Conservation (phyloP, 2,329 filamentous ascomycete genomes). For the Stachybotrys elegans region DNA sequence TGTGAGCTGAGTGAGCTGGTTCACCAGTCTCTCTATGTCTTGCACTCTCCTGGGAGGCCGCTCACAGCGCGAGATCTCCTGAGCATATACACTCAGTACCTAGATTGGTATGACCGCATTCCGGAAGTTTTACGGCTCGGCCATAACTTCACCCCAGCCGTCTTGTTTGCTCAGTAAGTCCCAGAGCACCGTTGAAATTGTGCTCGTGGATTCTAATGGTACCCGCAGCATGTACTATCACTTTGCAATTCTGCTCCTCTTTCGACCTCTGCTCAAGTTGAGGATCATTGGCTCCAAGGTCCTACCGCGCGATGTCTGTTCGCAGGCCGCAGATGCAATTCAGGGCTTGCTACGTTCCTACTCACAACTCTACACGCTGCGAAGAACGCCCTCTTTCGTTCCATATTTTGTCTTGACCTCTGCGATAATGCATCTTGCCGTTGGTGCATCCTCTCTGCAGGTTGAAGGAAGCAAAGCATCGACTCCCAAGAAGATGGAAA, state of each 20-base stretch:
- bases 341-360: slow-evolving; percentile 52
- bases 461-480: slow-evolving; percentile 9
- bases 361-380: slow-evolving; percentile 52
- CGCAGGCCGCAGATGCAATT: slow-evolving; percentile 55
- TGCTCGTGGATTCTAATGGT: neutral
- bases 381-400: slow-evolving; percentile 55
- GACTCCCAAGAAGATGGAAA: slow-evolving; percentile 21
- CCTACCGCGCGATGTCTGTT: slow-evolving; percentile 60
- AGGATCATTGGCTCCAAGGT: slow-evolving; percentile 59
- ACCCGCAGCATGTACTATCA: slow-evolving; percentile 66
- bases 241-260: slow-evolving; percentile 66
- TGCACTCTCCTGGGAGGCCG: slow-evolving; percentile 65
- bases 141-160: slow-evolving; percentile 67
- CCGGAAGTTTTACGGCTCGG: slow-evolving; percentile 60
- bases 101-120: slow-evolving; percentile 66
- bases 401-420: slow-evolving; percentile 59
- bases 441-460: slow-evolving; percentile 34
- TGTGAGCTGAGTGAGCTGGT: slow-evolving; percentile 70
- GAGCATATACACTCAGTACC: slow-evolving; percentile 61
- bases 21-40: slow-evolving; percentile 64
- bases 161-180: slow-evolving; percentile 68
- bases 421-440: slow-evolving; percentile 55
- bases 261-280: slow-evolving; percentile 65
- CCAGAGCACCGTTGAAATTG: neutral
- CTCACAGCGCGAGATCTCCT: slow-evolving; percentile 61